Evolutionary conservation across 108 stramenopile genomes (phyloP).

Genomic region (Nitzschia palea): DNA sequence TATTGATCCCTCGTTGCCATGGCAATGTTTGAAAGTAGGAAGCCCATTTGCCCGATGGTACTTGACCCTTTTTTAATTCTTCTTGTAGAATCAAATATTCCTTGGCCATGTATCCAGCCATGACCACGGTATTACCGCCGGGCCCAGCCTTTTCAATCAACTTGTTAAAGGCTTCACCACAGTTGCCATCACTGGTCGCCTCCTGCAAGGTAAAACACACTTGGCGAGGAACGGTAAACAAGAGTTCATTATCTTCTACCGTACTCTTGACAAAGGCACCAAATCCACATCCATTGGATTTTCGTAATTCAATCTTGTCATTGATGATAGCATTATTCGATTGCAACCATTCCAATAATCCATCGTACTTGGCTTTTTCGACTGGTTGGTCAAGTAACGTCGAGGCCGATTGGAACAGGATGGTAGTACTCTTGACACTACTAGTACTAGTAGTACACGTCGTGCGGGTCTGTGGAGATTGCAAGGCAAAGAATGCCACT

Average conservation of each 20-base stretch:
- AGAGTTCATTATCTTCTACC: slow-evolving; percentile 46
- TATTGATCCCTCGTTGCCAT: slow-evolving; percentile 65
- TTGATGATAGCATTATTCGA: slow-evolving; percentile 4
- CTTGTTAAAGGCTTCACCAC: slow-evolving; percentile 51
- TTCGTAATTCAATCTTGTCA: slow-evolving; percentile 8
- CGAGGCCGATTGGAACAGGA: background rate
- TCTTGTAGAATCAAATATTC: slow-evolving; percentile 47
- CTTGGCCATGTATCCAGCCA: slow-evolving; percentile 75
- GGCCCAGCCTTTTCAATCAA: slow-evolving; percentile 54
- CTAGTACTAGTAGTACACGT: too few species aligned
- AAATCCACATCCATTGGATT: slow-evolving; percentile 47
- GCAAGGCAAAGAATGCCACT: slow-evolving; percentile 7
- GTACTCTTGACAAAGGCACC: slow-evolving; percentile 52
- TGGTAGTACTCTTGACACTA: background rate
- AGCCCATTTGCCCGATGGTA: slow-evolving; percentile 32
- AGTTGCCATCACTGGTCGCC: slow-evolving; percentile 24
- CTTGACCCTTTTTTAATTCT: slow-evolving; percentile 10
- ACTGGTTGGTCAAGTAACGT: background rate
- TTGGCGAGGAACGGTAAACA: slow-evolving; percentile 61
- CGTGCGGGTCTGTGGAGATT: background rate
- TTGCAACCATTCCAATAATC: slow-evolving; percentile 27
- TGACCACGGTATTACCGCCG: slow-evolving; percentile 51
- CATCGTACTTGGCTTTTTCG: slow-evolving; percentile 19
- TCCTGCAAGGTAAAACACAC: slow-evolving; percentile 46
- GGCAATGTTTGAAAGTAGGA: slow-evolving; percentile 69